Base-by-base conservation (phyloP, 192 early-diverging fungal species). In the Allomyces macrogynus region DNA sequence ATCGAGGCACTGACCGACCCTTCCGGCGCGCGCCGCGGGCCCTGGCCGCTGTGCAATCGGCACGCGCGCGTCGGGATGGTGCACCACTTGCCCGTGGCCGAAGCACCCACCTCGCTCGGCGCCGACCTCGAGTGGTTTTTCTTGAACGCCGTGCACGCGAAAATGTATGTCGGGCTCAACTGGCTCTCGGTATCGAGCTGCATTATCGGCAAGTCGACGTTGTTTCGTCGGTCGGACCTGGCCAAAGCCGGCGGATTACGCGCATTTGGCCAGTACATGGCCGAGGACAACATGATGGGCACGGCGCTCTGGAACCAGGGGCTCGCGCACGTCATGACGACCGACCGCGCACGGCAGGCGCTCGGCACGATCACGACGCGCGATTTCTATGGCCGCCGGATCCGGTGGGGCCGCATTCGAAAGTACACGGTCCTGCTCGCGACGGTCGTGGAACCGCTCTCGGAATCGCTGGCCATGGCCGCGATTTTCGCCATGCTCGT, bases 151-250 rank as follows among this genome's bases (percentile, higher is more conserved):
- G 85, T 86, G 43, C 95, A 99, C 70, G 93, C 92, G 43, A 89
- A 90, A 67, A 90, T 95, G 86, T 99, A 99, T 68, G 77, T 89
- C 57, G 87, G 89, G 49, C 90, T 99, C 75, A 99, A 99, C 74
- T 81, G 81, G 63, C 71, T 90, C 14, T 87, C 80, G 14, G 71
- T 92, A 11, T 89, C 87, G 49, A 87, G 84, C 63, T 96, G 93
- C 72, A 74, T 99, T 40, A 86, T 94, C 73, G 95, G 95, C 25
- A 99, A 99, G 69, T 91, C 89, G 49, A 93, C 91, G 64, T 68
- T 96, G 65, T 99, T 92, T 74, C 83, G 92, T 60, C 88, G 86
- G 61, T 86, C 81, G 26, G 83, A 84, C 62, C 76, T 99, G 22
- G 87, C 86, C 57, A 76, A 75, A 57, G 80, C 84, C 43, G 93